Conservation (phyloP, 306 rosid species). For the Cicer yamashitae region DNA sequence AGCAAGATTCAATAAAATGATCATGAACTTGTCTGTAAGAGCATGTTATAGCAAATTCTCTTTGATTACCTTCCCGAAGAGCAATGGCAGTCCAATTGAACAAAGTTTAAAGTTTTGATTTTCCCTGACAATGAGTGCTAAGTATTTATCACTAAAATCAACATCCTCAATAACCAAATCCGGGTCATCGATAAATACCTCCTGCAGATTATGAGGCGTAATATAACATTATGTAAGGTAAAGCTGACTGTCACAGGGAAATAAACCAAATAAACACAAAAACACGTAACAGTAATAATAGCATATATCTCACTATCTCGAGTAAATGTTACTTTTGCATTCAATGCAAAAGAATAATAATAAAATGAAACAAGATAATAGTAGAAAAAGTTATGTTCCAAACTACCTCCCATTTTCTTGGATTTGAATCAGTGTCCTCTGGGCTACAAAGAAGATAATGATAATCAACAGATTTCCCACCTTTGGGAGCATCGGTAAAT, state of each 20-base stretch:
- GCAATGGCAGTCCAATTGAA: conserved; percentile 76
- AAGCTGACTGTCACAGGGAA: conserved; percentile 27
- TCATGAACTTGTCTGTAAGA: conserved; percentile 32
- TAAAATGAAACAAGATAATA: conserved; percentile 1
- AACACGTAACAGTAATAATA: neutral
- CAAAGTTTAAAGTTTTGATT: conserved; percentile 68
- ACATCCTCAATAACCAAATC: conserved; percentile 71
- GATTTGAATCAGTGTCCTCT: conserved; percentile 54
- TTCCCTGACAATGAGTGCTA: conserved; percentile 74
- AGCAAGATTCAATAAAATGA: conserved; percentile 37
- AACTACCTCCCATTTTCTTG: conserved; percentile 91
- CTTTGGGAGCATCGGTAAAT: conserved; percentile 85
- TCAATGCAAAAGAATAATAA: conserved; percentile 6
- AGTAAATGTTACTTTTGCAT: neutral
- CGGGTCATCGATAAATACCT: conserved; percentile 59
- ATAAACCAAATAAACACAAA: conserved; percentile 22
- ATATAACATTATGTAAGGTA: conserved; percentile 27
- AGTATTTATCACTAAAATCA: conserved; percentile 76
- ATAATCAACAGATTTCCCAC: conserved; percentile 61
- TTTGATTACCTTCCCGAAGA: conserved; percentile 66
- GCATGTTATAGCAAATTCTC: conserved; percentile 41
- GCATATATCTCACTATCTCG: conserved; percentile 27
- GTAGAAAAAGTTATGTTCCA: conserved; percentile 8
- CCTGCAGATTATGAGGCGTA: conserved; percentile 57
- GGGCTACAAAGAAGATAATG: conserved; percentile 83